Evolutionary conservation across 2,329 filamentous ascomycete genomes (phyloP), one percentile per base, ranked within the genome.

Genomic region (Cladorrhinum sp.): DNA sequence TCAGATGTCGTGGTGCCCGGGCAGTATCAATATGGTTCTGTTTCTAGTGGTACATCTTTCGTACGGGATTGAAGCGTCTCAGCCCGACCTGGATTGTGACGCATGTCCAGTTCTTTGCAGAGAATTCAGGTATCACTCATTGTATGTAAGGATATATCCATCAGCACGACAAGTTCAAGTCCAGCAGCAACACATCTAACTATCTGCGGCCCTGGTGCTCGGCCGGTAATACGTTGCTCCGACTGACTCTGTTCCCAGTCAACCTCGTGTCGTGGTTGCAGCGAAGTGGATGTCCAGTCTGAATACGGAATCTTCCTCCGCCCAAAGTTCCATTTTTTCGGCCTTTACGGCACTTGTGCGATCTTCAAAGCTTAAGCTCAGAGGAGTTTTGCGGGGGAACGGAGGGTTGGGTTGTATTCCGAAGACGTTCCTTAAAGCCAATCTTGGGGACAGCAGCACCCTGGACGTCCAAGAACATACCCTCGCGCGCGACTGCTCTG

Each of bases 311-410:
- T 50, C 41, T 24, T n/a, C 36, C 58, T 62, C 64, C 66, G 66
- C 32, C 55, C 57, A 48, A 50, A 55, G 65, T 66, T 57, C 57
- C 63, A 64, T 64, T 59, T 49, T 38, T 50, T 54, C 62, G 60
- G 57, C 57, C 36, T 57, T 48, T 41, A 55, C 66, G 66, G 65
- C 64, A 68, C 63, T 67, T 65, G 64, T 61, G 48, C 57, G 63
- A 64, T 64, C 63, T 55, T 38, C 66, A 58, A 62, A 65, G 57
- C 62, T 64, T 66, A 58, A 60, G 54, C 32, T 51, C 55, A 50
- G 52, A 53, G 27, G 57, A 54, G 52, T 51, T 64, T 65, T 66
- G 64, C 59, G 65, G 65, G 64, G 64, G 59, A 64, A 27, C 3
- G 6, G 50, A 58, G 48, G 59, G 50, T 60, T 59, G 59, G 61